Conservation (phyloP, 345 rosid genomes). For the Eucalyptus tenuipes region DNA sequence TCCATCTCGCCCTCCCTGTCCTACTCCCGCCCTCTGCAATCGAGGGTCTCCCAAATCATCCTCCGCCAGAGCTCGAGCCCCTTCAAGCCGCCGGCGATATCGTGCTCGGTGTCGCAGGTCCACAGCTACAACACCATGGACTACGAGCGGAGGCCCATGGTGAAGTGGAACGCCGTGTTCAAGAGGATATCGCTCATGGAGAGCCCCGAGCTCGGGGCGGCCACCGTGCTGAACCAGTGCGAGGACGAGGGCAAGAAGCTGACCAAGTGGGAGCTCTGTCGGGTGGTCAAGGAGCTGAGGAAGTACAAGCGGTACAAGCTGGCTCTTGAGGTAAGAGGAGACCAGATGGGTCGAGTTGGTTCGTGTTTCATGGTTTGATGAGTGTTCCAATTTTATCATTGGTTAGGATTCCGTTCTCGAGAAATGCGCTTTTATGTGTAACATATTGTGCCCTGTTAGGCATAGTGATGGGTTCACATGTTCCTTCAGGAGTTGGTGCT, state of each 20-base stretch:
- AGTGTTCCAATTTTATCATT: neutral
- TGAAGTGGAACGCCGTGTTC: conserved; percentile 76
- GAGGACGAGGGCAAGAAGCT: conserved; percentile 60
- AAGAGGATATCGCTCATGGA: conserved; percentile 64
- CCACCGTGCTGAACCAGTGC: conserved; percentile 53
- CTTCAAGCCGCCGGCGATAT: neutral
- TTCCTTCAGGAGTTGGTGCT: neutral
- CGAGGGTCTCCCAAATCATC: conserved; percentile 1
- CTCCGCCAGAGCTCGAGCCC: neutral
- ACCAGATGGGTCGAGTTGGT: neutral
- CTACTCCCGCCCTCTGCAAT: conserved; percentile 20
- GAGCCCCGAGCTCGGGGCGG: conserved; percentile 67
- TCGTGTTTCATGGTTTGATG: neutral
- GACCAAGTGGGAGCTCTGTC: conserved; percentile 81
- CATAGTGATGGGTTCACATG: neutral
- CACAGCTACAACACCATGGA: conserved; percentile 71
- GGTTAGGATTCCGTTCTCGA: neutral
- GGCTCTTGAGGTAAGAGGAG: conserved; percentile 66
- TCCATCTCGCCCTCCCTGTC: conserved; percentile 31
- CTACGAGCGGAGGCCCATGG: conserved; percentile 58
- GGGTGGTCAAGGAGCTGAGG: conserved; percentile 87
- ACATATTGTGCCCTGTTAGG: neutral
- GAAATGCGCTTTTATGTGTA: neutral
- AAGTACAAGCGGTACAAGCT: conserved; percentile 54
- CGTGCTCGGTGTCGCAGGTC: conserved; percentile 7